Conservation (phyloP, 768 basidiomycete genomes). For the Lactarius tabidus region DNA sequence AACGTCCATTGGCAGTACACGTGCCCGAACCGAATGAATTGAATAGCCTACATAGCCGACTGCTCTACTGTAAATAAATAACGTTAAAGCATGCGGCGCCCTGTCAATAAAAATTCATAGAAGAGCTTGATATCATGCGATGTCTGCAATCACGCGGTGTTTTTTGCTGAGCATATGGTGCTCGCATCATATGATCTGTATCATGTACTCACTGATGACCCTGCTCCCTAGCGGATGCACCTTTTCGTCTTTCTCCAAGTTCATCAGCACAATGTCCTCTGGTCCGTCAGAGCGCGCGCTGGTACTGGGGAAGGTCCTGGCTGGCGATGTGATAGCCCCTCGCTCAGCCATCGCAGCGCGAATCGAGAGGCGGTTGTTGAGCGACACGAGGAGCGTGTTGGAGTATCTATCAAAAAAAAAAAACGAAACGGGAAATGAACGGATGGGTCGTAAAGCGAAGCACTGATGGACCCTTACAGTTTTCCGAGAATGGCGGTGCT, state of each 20-base stretch:
- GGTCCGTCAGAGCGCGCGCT: not conserved
- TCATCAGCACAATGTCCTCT: not conserved
- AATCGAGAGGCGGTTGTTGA: slow-evolving; percentile 26
- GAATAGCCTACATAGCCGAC: no score
- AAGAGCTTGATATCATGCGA: not conserved
- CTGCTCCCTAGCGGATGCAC: not conserved
- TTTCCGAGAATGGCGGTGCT: slow-evolving; percentile 18
- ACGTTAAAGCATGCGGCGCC: not conserved
- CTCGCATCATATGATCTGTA: not conserved
- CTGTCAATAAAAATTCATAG: not conserved
- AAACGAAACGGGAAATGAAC: not conserved
- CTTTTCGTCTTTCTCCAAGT: not conserved
- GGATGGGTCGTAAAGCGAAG: not conserved
- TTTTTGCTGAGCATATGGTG: not conserved
- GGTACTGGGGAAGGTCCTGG: not conserved
- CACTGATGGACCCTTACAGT: slow-evolving; percentile 12
- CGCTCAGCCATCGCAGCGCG: not conserved
- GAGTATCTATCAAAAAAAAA: slow-evolving; percentile 19
- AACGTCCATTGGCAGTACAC: not conserved
- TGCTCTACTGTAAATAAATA: not conserved
- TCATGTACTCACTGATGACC: slow-evolving; percentile 3
- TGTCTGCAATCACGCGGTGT: not conserved
- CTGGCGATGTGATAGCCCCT: not conserved
- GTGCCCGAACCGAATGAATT: not conserved
- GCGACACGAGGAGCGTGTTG: slow-evolving; percentile 30